Conservation (phyloP, 2,329 filamentous ascomycete species). For the Beauveria sp. region DNA sequence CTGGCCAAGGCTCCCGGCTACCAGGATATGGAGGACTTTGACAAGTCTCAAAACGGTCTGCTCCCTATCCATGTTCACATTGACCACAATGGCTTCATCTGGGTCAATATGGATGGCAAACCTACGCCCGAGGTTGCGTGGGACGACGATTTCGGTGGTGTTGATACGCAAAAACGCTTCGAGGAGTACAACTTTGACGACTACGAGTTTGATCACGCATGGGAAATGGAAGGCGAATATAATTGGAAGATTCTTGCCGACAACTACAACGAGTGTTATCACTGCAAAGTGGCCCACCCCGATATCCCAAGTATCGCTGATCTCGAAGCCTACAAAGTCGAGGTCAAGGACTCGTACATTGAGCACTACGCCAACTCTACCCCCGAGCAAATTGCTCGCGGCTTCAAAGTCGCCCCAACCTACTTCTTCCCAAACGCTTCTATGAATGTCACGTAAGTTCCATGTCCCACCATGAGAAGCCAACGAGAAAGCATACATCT, state of each 20-base stretch:
- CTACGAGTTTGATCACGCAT: conserved; percentile 49
- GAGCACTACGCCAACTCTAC: conserved; percentile 41
- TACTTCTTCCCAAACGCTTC: conserved; percentile 46
- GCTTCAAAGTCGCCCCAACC: conserved; percentile 37
- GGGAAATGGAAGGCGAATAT: conserved; percentile 48
- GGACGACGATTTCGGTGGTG: conserved; percentile 42
- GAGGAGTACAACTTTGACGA: conserved; percentile 40
- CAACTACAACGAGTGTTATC: conserved; percentile 62
- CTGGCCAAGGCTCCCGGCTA: conserved; percentile 50
- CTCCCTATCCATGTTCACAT: conserved; percentile 42
- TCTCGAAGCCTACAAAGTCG: conserved; percentile 45
- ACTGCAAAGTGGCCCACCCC: conserved; percentile 52
- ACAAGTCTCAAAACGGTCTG: conserved; percentile 42
- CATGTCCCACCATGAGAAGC: neutral
- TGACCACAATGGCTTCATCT: conserved; percentile 42
- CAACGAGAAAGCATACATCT: neutral
- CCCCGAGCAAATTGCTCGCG: conserved; percentile 38
- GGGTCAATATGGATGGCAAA: conserved; percentile 46
- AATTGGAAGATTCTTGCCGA: conserved; percentile 56
- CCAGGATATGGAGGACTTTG: conserved; percentile 43
- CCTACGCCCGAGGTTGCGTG: conserved; percentile 40
- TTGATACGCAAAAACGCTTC: conserved; percentile 38
- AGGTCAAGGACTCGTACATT: conserved; percentile 40
- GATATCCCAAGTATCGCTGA: conserved; percentile 50
- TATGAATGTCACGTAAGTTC: conserved; percentile 40